Evolutionary conservation across 2,329 filamentous ascomycete genomes (phyloP), one percentile per base, ranked within the genome.

Genomic region (Eurotiales sp.): DNA sequence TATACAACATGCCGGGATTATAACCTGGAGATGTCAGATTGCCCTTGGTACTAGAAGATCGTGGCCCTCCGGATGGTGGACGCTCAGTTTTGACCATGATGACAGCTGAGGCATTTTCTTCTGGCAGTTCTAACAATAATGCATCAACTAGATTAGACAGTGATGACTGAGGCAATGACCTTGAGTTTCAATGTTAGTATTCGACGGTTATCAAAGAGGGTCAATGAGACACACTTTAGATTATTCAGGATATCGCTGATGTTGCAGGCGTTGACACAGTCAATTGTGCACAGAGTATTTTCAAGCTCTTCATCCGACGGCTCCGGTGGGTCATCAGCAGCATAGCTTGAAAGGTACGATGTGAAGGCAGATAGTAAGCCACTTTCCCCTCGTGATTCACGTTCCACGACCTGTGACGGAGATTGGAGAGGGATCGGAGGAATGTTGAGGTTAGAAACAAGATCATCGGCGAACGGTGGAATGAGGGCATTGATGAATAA

Each of bases 311-410:
- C 92, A 58, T 97, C 90, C 1, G 93, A 97, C 2, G 93, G 93
- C 72, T 99, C 93, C 0, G 93, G 93, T 11, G 93, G 93, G 64
- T 99, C 93, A 68, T 97, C 93, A 10, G 93, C 95, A 37, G 95
- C 93, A 67, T 99, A 97, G 68, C 92, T 97, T n/a, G 91, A 95
- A 27, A 99, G 90, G 63, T 97, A 99, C 4, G 88, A 95, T 0
- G 92, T 95, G 62, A 99, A 89, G 1, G 92, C 90, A 3, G 91
- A 96, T 66, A 99, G 90, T 45, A 99, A 81, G 5, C 93, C 90
- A 2, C 85, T 84, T 23, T 99, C 93, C 52, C 78, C 82, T 29
- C 89, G 87, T 37, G 87, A 79, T 51, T 85, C 90, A 51, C 92
- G 84, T 66, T 97, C 93, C 58, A 99, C 91, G 44, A 97, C 83